A percentile compares a stretch with the other conserved stretches of the same genome.
Conservation (phyloP, 2,329 filamentous ascomycete species). For the Penicillium sp. region DNA sequence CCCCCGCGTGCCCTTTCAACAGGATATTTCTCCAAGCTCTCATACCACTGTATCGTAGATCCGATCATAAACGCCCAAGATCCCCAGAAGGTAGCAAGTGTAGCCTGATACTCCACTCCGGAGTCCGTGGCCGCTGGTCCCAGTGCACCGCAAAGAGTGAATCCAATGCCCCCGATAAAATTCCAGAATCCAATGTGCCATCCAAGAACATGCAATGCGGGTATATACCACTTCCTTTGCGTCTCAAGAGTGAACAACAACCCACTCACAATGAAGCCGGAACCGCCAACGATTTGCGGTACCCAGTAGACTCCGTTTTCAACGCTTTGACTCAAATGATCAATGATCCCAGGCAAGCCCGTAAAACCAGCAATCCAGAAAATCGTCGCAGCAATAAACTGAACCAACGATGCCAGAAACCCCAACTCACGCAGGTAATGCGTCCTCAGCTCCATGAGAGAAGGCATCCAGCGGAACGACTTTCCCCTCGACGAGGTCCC, state of each 20-base stretch:
- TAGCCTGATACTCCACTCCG: conserved; percentile 47
- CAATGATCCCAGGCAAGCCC: conserved; percentile 53
- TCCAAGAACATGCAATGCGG: conserved; percentile 54
- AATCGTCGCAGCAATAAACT: conserved; percentile 57
- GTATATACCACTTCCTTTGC: conserved; percentile 59
- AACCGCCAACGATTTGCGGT: conserved; percentile 59
- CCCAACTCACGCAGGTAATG: conserved; percentile 61
- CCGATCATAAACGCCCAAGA: conserved; percentile 44
- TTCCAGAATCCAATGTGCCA: conserved; percentile 68
- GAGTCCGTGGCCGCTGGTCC: conserved; percentile 46
- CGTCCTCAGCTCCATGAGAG: conserved; percentile 51
- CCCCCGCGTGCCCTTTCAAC: conserved; percentile 53
- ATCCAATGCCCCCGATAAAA: conserved; percentile 58
- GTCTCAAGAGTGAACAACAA: conserved; percentile 63
- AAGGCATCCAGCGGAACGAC: conserved; percentile 59
- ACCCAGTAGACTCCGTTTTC: conserved; percentile 58
- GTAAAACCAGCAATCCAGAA: conserved; percentile 63
- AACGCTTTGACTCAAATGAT: conserved; percentile 47
- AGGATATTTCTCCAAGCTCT: conserved; percentile 47
- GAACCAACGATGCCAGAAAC: conserved; percentile 56
- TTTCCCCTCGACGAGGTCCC: conserved; percentile 18
- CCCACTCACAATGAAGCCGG: conserved; percentile 57
- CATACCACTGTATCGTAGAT: conserved; percentile 48
- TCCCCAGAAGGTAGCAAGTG: conserved; percentile 45
- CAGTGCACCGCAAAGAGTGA: conserved; percentile 58